Evolutionary conservation across 805 yeast species (phyloP).

Genomic region (Cyberlindnera americana): DNA sequence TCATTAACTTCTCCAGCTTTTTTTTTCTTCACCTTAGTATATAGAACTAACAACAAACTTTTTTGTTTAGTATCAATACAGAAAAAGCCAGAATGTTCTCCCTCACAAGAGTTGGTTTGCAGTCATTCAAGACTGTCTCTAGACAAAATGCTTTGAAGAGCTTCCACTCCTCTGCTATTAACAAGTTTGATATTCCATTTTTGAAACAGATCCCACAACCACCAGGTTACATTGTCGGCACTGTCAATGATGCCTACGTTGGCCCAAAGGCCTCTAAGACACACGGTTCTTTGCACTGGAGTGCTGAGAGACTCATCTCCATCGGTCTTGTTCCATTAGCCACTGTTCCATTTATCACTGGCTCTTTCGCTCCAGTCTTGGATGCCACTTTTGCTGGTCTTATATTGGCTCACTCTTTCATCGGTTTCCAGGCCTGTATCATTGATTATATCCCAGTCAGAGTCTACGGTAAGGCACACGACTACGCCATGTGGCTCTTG

Average conservation of each 20-base stretch:
- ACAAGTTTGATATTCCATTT: conserved; percentile 41
- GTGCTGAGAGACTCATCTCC: conserved; percentile 74
- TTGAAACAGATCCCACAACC: conserved; percentile 70
- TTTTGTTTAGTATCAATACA: too few relatives aligned
- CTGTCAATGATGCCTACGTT: conserved; percentile 83
- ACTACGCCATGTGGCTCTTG: conserved; percentile 54
- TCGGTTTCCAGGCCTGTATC: conserved; percentile 89
- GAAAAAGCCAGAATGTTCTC: conserved; percentile 5
- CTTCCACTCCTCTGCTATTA: conserved; percentile 29
- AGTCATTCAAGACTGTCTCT: conserved; percentile 9
- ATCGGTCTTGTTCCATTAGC: conserved; percentile 73
- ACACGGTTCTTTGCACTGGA: conserved; percentile 93
- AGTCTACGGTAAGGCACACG: conserved; percentile 66
- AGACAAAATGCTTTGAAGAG: conserved; percentile 6
- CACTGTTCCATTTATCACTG: conserved; percentile 72
- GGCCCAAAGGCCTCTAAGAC: conserved; percentile 58
- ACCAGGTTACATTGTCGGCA: conserved; percentile 88
- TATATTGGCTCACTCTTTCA: conserved; percentile 72
- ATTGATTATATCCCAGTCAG: conserved; percentile 77
- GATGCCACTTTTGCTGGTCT: conserved; percentile 70
- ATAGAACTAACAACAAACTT: too few relatives aligned
- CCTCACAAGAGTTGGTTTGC: conserved; percentile 14
- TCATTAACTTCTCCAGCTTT: conserved; percentile 10
- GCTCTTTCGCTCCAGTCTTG: conserved; percentile 61
- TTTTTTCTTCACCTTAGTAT: conserved; percentile 2